These are phyloP conservation scores for Tricholoma furcatifolium DNA, from an alignment of 768 basidiomycete species.

Conservation along the genomic window DNA sequence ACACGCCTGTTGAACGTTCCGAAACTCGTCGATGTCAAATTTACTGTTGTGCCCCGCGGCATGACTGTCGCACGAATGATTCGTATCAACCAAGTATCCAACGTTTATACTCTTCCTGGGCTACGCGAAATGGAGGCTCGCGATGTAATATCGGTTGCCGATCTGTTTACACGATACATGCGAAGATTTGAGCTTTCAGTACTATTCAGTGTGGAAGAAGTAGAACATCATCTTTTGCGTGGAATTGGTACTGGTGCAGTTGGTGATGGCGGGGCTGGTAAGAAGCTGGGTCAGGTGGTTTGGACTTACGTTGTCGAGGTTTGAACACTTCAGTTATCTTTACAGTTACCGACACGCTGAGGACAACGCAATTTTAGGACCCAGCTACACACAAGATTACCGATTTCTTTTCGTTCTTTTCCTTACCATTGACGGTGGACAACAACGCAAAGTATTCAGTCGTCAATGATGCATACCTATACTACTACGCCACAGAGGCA, in stretches of 20 bases:
- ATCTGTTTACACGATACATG: slow-evolving; percentile 78
- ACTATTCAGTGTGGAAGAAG: slow-evolving; percentile 75
- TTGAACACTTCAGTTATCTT: slow-evolving; percentile 27
- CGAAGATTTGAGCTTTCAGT: slow-evolving; percentile 77
- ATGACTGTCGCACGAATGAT: slow-evolving; percentile 93
- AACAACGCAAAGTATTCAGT: slow-evolving; percentile 64
- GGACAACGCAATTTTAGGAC: slow-evolving; percentile 52
- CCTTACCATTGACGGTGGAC: slow-evolving; percentile 92
- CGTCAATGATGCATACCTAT: slow-evolving; percentile 93
- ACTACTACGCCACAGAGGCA: slow-evolving; percentile 87
- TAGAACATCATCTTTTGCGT: slow-evolving; percentile 84
- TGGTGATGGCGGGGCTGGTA: slow-evolving; percentile 46
- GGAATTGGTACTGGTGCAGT: slow-evolving; percentile 65
- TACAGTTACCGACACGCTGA: neutral
- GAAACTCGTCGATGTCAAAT: slow-evolving; percentile 88
- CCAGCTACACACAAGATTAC: slow-evolving; percentile 81
- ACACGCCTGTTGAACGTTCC: slow-evolving; percentile 88
- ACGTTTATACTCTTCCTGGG: slow-evolving; percentile 51
- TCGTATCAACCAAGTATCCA: slow-evolving; percentile 66
- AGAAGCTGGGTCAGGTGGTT: slow-evolving; percentile 80
- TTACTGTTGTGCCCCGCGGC: slow-evolving; percentile 80
- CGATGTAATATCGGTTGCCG: slow-evolving; percentile 70
- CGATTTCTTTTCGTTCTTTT: slow-evolving; percentile 97
- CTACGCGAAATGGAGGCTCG: slow-evolving; percentile 85
- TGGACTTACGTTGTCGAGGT: slow-evolving; percentile 98